These are phyloP conservation scores for Chalciporus sp. DNA, from an alignment of 1,284 basidiomycete genomes.

Conservation along the genomic window DNA sequence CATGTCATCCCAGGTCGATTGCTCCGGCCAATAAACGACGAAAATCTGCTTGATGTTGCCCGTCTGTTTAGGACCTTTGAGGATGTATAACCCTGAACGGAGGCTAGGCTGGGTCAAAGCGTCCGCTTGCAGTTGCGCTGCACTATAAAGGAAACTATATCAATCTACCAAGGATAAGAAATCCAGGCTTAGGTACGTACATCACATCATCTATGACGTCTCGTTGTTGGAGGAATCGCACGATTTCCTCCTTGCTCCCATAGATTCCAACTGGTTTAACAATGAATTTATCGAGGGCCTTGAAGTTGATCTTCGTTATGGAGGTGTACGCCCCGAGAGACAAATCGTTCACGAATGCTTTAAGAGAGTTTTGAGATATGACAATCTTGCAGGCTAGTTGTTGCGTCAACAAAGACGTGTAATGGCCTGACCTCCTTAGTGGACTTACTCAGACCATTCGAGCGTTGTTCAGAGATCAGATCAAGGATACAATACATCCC, in stretches of 20 bases:
- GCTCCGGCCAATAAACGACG: constrained; percentile 64
- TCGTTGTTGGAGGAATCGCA: constrained; percentile 42
- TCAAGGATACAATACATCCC: constrained; percentile 56
- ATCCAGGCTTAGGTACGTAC: constrained; percentile 32
- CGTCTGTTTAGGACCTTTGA: constrained; percentile 20
- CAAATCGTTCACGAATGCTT: constrained; percentile 46
- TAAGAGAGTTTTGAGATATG: constrained; percentile 51
- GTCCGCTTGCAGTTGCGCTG: constrained; percentile 24
- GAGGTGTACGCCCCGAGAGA: constrained; percentile 47
- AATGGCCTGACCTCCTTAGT: too few species aligned
- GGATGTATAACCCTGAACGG: constrained; percentile 54
- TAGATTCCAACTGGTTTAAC: constrained; percentile 58
- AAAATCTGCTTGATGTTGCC: constrained; percentile 36
- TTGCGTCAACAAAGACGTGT: background rate
- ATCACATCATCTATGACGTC: constrained; percentile 37
- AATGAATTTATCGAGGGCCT: constrained; percentile 42
- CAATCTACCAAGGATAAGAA: background rate
- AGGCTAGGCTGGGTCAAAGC: constrained; percentile 35
- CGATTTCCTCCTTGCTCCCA: constrained; percentile 52
- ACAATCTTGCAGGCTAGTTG: constrained; percentile 57
- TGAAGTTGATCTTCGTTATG: constrained; percentile 56
- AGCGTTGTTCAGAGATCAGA: constrained; percentile 51
- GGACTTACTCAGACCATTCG: constrained; percentile 49
- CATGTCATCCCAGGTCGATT: constrained; percentile 61
- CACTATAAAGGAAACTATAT: constrained; percentile 9